phyloP scores from a whole-genome alignment of 179 eudicot species.

The Nepenthes alata region DNA sequence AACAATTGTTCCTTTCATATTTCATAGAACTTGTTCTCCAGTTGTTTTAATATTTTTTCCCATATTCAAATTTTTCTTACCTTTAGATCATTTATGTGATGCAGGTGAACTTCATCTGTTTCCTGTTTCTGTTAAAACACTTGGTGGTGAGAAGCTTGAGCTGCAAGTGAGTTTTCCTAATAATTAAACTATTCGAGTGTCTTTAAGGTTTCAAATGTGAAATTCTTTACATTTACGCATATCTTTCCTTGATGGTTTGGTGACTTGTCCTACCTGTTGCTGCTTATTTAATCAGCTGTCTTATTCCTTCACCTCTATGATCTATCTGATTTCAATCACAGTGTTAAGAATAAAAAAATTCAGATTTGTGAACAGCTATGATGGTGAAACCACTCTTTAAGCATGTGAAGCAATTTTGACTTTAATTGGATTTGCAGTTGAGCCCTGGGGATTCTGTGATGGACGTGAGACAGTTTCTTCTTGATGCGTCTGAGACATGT shows the following conservation, averaged over 20 bases:
- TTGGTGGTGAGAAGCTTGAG: slow-evolving; percentile 83
- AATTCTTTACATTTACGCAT: background rate
- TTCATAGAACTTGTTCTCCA: background rate
- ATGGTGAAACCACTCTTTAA: background rate
- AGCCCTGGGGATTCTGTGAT: slow-evolving; percentile 95
- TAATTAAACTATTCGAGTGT: no score
- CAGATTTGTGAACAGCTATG: no score
- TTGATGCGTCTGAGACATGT: slow-evolving; percentile 95
- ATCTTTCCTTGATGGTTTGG: background rate
- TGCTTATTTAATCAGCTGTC: no score
- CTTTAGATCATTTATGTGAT: background rate
- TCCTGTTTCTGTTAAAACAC: slow-evolving; percentile 83
- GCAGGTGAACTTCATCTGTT: slow-evolving; percentile 76
- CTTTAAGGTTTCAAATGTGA: no score
- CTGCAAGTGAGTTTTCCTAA: slow-evolving; percentile 47
- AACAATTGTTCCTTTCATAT: background rate
- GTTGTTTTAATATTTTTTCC: slow-evolving; percentile 1
- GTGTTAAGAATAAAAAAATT: background rate
- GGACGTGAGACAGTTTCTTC: slow-evolving; percentile 96
- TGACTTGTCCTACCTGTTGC: no score
- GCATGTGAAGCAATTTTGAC: background rate
- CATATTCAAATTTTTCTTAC: background rate
- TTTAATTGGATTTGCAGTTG: slow-evolving; percentile 36
- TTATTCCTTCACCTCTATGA: no score
- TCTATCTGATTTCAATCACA: background rate